A percentile compares a stretch with the other conserved stretches of the same genome.
Evolutionary conservation across 2,329 filamentous ascomycete genomes (phyloP).

Genomic region (Hypoxylon sp.): DNA sequence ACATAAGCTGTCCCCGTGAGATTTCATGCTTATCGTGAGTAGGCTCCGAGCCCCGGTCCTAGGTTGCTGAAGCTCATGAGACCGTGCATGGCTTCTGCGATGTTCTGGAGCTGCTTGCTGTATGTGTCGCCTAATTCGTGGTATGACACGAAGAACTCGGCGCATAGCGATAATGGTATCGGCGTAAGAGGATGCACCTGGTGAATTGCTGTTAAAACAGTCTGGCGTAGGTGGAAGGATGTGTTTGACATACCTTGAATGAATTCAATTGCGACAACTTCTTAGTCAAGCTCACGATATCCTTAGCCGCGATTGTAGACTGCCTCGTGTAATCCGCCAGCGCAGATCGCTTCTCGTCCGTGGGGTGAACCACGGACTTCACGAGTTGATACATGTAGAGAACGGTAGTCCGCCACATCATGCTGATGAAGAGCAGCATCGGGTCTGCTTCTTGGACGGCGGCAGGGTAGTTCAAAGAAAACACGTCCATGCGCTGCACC

Average conservation of each 20-base stretch:
- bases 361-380: slow-evolving; percentile 21
- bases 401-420: slow-evolving; percentile 36
- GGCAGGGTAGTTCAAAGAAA: slow-evolving; percentile 28
- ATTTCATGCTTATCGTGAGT: slow-evolving; percentile 20
- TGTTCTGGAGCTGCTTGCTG: slow-evolving; percentile 34
- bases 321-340: slow-evolving; percentile 33
- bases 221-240: neutral
- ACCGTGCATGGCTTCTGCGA: slow-evolving; percentile 33
- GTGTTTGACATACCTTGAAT: slow-evolving; percentile 26
- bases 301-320: slow-evolving; percentile 33
- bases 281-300: slow-evolving; percentile 33
- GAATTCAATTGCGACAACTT: slow-evolving; percentile 36
- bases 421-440: slow-evolving; percentile 36
- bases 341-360: slow-evolving; percentile 29
- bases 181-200: slow-evolving; percentile 35
- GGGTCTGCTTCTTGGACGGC: slow-evolving; percentile 31
- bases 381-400: slow-evolving; percentile 35
- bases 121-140: slow-evolving; percentile 33
- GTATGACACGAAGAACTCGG: slow-evolving; percentile 30
- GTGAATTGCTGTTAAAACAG: slow-evolving; percentile 2
- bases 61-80: slow-evolving; percentile 37
- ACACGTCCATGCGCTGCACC: slow-evolving; percentile 29
- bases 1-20: slow-evolving; percentile 6
- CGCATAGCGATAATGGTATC: slow-evolving; percentile 34
- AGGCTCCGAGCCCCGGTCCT: slow-evolving; percentile 22